Evolutionary conservation across 371 early-diverging fungal genomes (phyloP), one percentile per base, ranked within the genome.

Genomic region (Mucor plumbeus): DNA sequence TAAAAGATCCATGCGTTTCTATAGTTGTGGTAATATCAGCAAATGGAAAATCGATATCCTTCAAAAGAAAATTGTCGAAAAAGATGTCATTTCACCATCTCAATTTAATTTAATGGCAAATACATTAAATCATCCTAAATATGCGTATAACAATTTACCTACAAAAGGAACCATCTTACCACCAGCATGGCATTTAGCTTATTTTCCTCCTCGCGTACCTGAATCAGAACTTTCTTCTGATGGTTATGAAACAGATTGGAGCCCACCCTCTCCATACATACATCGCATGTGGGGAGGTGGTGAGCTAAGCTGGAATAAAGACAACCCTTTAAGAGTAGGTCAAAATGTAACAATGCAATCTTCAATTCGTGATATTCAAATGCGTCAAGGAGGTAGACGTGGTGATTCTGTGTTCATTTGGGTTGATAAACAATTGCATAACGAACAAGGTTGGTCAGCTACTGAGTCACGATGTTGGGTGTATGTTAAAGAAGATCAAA

Each of bases 201-300:
- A 90, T 73, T 94, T 93, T 68, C 91, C 92, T 17, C 87, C 87
- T 14, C 83, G 85, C 41, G 73, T 82, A 15, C 82, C 83, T 33
- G 93, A 94, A 70, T 58, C 55, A 9, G 81, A 87, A 41, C 82
- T 94, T 10, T 83, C 92, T 9, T 62, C 82, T 7, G 95, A 95
- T 71, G 94, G 95, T 1, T 93, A 90, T 72, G 88, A 89, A 54
- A 75, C 80, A 41, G 85, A 81, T 36, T 88, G 88, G 72, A 78
- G 84, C 0, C 95, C 94, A 5, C 94, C 94, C 0, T 76, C 65
- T 9, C 92, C 93, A 5, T 94, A 86, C 59, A 48, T 73, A 40
- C 85, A 85, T 57, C 87, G 94, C 14, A 90, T 94, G 85, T 95
- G 94, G 94, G 94, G 92, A 5, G 92, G 93, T 36, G 94, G 92